phyloP scores from a whole-genome alignment of 169 alveolate species.

The Plasmodium vivax region DNA sequence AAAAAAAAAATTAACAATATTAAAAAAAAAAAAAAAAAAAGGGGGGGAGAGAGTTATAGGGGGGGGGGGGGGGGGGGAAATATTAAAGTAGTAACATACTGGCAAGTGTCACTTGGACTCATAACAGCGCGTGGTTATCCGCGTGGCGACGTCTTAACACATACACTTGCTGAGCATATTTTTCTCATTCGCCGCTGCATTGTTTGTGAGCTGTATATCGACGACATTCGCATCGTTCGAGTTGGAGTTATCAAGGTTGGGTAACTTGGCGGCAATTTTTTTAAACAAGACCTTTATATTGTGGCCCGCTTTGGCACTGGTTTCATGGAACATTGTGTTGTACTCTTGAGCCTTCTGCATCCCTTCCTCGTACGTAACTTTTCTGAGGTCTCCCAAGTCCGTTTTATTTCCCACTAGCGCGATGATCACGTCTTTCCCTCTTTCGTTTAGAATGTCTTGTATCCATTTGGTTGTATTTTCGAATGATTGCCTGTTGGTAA shows the following conservation, averaged over 20 bases:
- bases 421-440: constrained; percentile 96
- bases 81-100: constrained; percentile 11
- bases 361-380: constrained; percentile 94
- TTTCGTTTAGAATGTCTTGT: constrained; percentile 95
- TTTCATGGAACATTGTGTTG: constrained; percentile 94
- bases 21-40: background rate
- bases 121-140: constrained; percentile 19
- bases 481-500: constrained; percentile 94
- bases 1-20: constrained; percentile 6
- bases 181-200: constrained; percentile 53
- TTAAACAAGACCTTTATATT: constrained; percentile 93
- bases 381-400: constrained; percentile 95
- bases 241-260: constrained; percentile 72
- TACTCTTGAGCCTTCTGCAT: constrained; percentile 93
- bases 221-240: constrained; percentile 64
- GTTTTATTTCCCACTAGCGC: constrained; percentile 97
- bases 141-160: constrained; percentile 66
- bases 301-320: constrained; percentile 97
- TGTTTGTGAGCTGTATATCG: constrained; percentile 59
- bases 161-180: constrained; percentile 54
- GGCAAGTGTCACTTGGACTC: background rate
- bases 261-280: constrained; percentile 87
- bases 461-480: constrained; percentile 95
- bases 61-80: background rate
- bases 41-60: background rate